phyloP scores from a whole-genome alignment of 129 eudicot species.

The sunflower (Helianthus annuus) region HanXRQr2.0-SUNRISE NC_035433.2:128325709-128326208 shows the following conservation, averaged over 20 bases:
- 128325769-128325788: background rate
- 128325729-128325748: no score
- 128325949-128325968: background rate
- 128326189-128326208: background rate
- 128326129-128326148: constrained; percentile 5
- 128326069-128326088: background rate
- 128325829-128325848: background rate
- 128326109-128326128: constrained; percentile 2
- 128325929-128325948: no score
- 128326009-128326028: no score
- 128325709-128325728: no score
- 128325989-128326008: background rate
- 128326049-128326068: no score
- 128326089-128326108: background rate
- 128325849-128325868: background rate
- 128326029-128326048: no score
- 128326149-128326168: no score
- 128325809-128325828: background rate
- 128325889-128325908: background rate
- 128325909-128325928: background rate
- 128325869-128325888: no score
- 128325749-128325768: no score
- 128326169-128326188: background rate
- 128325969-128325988: background rate
- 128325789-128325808: background rate